Evolutionary conservation across 2,329 filamentous ascomycete genomes (phyloP).

Genomic region (Triangularia verruculosa): DNA sequence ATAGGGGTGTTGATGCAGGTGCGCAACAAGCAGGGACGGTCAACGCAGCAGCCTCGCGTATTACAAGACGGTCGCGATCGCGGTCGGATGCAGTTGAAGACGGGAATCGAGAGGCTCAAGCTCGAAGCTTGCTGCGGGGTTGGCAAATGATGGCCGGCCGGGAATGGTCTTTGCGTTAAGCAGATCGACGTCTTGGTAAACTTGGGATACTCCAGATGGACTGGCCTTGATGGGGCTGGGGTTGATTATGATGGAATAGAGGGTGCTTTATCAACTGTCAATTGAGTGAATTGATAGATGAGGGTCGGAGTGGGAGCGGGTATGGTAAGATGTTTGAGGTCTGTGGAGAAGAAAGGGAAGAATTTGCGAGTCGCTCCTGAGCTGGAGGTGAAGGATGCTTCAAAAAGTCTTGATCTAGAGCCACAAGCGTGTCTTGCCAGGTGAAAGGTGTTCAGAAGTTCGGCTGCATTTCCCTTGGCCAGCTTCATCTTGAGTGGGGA

Average conservation of each 20-base stretch:
- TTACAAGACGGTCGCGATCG: not conserved
- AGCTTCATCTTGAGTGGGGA: conserved; percentile 20
- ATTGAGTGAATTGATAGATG: not conserved
- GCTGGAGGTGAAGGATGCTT: not conserved
- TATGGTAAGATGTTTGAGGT: not conserved
- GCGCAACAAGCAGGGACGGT: not conserved
- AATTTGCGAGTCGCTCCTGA: not conserved
- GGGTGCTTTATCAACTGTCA: not conserved
- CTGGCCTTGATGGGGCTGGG: not conserved
- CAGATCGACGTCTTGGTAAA: not conserved
- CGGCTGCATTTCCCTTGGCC: conserved; percentile 22
- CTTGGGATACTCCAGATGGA: not conserved
- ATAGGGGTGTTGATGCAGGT: conserved; percentile 1
- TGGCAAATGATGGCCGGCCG: conserved; percentile 15
- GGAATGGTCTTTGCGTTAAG: conserved; percentile 4
- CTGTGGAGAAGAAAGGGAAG: not conserved
- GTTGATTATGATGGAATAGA: not conserved
- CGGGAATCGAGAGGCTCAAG: conserved; percentile 8
- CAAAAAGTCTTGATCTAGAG: not conserved
- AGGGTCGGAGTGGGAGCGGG: not conserved
- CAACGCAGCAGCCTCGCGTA: not conserved
- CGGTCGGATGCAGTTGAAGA: not conserved
- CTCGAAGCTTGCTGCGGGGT: conserved; percentile 15
- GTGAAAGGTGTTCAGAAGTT: conserved; percentile 33
- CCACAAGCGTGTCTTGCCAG: conserved; percentile 4